phyloP scores from a whole-genome alignment of 495 filamentous ascomycete species.

The Paragyromitra xinjiangensis region DNA sequence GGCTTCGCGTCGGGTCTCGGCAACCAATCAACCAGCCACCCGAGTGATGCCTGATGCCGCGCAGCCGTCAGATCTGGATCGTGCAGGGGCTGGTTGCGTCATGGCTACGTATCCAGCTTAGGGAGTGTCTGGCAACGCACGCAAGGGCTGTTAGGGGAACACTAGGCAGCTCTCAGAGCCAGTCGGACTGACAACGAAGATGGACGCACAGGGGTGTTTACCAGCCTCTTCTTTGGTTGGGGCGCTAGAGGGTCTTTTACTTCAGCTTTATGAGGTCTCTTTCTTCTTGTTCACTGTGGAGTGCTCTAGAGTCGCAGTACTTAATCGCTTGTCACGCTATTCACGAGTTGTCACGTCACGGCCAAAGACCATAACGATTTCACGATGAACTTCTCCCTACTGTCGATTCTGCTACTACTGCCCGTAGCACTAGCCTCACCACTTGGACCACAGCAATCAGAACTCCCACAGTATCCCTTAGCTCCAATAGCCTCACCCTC shows the following conservation, averaged over 20 bases:
- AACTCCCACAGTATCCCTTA: background rate
- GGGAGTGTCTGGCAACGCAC: background rate
- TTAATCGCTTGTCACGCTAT: background rate
- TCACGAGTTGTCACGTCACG: background rate
- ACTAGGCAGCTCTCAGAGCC: background rate
- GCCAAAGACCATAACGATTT: background rate
- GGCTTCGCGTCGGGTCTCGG: conserved; percentile 28
- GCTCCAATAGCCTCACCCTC: background rate
- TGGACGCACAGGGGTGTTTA: background rate
- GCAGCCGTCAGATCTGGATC: conserved; percentile 25
- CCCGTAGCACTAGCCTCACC: conserved; percentile 11
- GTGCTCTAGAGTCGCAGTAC: background rate
- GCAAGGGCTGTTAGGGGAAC: background rate
- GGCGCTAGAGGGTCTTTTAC: background rate
- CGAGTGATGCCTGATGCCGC: conserved; percentile 22
- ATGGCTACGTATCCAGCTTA: conserved; percentile 6
- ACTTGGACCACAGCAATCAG: background rate
- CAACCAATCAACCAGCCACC: background rate
- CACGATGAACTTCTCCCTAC: background rate
- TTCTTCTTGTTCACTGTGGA: background rate
- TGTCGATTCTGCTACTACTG: conserved; percentile 25
- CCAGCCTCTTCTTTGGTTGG: conserved; percentile 8
- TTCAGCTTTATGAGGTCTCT: background rate
- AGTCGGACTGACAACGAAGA: background rate
- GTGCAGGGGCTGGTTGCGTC: conserved; percentile 23